A percentile compares a stretch with the other conserved stretches of the same genome.
phyloP scores from a whole-genome alignment of 2,329 filamentous ascomycete species.

The Hirsutella minnesotensis region DNA sequence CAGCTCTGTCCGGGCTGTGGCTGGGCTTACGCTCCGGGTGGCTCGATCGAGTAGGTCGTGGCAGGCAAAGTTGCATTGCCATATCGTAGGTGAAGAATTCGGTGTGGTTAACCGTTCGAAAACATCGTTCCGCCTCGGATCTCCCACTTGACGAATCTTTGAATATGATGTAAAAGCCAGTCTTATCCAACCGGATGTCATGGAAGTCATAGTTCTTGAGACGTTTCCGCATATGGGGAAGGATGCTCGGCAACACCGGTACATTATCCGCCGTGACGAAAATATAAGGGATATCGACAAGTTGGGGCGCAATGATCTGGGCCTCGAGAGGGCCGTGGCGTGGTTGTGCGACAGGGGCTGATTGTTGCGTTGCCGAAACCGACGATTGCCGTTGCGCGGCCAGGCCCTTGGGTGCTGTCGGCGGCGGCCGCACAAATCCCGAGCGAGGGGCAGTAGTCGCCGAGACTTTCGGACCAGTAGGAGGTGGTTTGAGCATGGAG shows the following conservation, averaged over 20 bases:
- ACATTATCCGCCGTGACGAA: conserved; percentile 83
- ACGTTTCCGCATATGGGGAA: conserved; percentile 82
- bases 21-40: conserved; percentile 19
- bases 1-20: conserved; percentile 19
- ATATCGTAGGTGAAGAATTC: conserved; percentile 86
- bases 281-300: conserved; percentile 75
- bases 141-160: conserved; percentile 65
- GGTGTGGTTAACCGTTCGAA: conserved; percentile 63
- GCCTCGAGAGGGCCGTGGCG: conserved; percentile 47
- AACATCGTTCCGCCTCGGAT: conserved; percentile 71
- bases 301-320: conserved; percentile 52
- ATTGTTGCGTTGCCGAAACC: conserved; percentile 14
- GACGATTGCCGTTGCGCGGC: conserved; percentile 35
- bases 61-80: conserved; percentile 66
- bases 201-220: conserved; percentile 74
- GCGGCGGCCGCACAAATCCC: conserved; percentile 44
- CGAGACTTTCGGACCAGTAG: conserved; percentile 24
- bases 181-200: conserved; percentile 70
- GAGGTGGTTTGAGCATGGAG: conserved; percentile 18
- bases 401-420: conserved; percentile 78
- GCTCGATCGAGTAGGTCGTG: conserved; percentile 12
- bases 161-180: conserved; percentile 89
- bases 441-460: conserved; percentile 10
- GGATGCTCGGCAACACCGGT: conserved; percentile 72
- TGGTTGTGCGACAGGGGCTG: conserved; percentile 12